Evolutionary conservation across 2,329 filamentous ascomycete species (phyloP), one percentile per base, ranked within the genome.

Genomic region (Sporothrix pallida): DNA sequence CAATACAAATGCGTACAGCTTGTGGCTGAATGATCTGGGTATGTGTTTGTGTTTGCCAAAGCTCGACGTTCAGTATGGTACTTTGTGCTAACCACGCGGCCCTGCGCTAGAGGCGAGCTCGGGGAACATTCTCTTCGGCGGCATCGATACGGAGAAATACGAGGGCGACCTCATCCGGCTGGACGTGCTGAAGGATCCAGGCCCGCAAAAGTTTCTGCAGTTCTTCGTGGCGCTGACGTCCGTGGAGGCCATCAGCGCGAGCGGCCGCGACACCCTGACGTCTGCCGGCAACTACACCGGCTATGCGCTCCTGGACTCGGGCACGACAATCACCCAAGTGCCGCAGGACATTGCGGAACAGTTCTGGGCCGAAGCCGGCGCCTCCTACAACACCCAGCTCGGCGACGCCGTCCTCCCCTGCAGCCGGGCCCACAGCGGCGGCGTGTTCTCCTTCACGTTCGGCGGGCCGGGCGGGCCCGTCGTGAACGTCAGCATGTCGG

Each of bases 91-190:
- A 58, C 54, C 54, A 58, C 54, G 54, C 54, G 54, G 54, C 13
- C 23, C 54, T 58, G 54, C 54, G 23, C 8, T 58, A 58, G 54
- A 58, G 54, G 54, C 54, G 54, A 58, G 54, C 54, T 31, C 54
- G 54, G 54, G 54, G 8, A 58, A 58, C 54, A 58, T 58, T 58
- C 54, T 95, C 1, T 96, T 95, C 77, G 93, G 93, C 54, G 93
- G 92, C 23, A 89, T 95, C 74, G 92, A 95, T 79, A 92, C 89
- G 0, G 87, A 86, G 74, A 95, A 95, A 79, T 96, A 90, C 81
- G 80, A 84, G 0, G 92, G 92, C 67, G 81, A 87, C 1, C 84
- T 95, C 46, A 85, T 86, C 62, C 87, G 86, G 5, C 84, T 94
- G 37, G 85, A 90, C n/a, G 84, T 94, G 75, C 83, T 89, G 77